These are phyloP conservation scores for Conticribra weissflogii DNA, from an alignment of 108 stramenopile species.

Conservation along the genomic window DNA sequence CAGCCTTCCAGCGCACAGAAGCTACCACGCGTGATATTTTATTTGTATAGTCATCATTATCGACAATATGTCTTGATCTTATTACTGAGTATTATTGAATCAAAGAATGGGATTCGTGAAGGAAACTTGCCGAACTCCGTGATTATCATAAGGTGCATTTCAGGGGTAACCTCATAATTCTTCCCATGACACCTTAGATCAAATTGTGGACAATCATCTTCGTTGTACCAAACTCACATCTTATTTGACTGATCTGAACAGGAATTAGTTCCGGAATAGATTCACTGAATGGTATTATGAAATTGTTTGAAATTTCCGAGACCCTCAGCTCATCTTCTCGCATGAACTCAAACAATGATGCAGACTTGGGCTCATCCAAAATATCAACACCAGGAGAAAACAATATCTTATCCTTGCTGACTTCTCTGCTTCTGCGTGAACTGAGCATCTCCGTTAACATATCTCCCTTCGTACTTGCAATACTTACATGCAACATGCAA, in stretches of 20 bases:
- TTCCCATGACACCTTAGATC: background rate
- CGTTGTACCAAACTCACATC: slow-evolving; percentile 35
- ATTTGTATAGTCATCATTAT: too few relatives aligned
- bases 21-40: too few relatives aligned
- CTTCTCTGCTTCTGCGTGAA: background rate
- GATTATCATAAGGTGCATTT: background rate
- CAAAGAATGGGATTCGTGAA: too few relatives aligned
- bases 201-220: slow-evolving; percentile 19
- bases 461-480: slow-evolving; percentile 45
- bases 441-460: slow-evolving; percentile 25
- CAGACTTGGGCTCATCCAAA: background rate
- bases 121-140: too few relatives aligned
- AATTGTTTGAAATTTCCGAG: background rate
- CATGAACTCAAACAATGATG: slow-evolving; percentile 19
- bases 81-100: too few relatives aligned
- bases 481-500: slow-evolving; percentile 44
- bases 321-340: background rate
- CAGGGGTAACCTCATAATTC: background rate
- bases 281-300: too few relatives aligned
- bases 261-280: slow-evolving; percentile 31
- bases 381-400: background rate
- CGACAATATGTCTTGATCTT: too few relatives aligned
- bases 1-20: too few relatives aligned
- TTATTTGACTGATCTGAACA: slow-evolving; percentile 18
- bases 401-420: too few relatives aligned